Percentiles rank a stretch among this genome's conserved stretches.
phyloP scores from a whole-genome alignment of 1,139 yeast species.

The Sugiyamaella castrensis region DNA sequence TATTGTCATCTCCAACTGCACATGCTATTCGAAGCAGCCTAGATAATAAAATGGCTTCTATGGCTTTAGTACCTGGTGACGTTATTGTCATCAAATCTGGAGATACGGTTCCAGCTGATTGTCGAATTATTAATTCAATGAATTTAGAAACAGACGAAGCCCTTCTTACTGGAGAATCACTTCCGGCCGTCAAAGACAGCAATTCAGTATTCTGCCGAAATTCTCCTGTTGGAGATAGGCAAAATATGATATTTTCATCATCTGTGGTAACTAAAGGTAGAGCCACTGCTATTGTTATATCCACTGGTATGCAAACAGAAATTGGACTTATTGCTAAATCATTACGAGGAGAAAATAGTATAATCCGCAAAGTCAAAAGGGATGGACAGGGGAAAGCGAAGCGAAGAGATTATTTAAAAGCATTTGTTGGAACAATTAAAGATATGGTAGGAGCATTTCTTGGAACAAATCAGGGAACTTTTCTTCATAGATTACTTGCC shows the following conservation, averaged over 20 bases:
- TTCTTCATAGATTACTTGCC: slow-evolving; percentile 63
- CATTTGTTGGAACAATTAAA: slow-evolving; percentile 46
- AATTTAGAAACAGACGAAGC: slow-evolving; percentile 83
- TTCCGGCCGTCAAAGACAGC: slow-evolving; percentile 64
- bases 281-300: slow-evolving; percentile 62
- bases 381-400: slow-evolving; percentile 40
- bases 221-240: slow-evolving; percentile 71
- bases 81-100: slow-evolving; percentile 64
- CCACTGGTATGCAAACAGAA: slow-evolving; percentile 70
- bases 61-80: slow-evolving; percentile 78
- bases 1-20: slow-evolving; percentile 72
- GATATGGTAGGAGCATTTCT: slow-evolving; percentile 62
- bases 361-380: slow-evolving; percentile 38
- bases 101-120: slow-evolving; percentile 77
- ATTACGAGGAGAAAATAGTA: slow-evolving; percentile 40
- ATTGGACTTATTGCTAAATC: slow-evolving; percentile 76
- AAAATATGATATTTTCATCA: slow-evolving; percentile 71
- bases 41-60: slow-evolving; percentile 58
- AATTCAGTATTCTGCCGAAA: slow-evolving; percentile 44
- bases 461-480: slow-evolving; percentile 77
- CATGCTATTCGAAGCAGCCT: slow-evolving; percentile 63
- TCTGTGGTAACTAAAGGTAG: slow-evolving; percentile 75
- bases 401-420: slow-evolving; percentile 49
- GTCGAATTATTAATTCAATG: slow-evolving; percentile 57
- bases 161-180: slow-evolving; percentile 73